Conservation (phyloP, 805 yeast species). For the Saccharomycopsis sp. region DNA sequence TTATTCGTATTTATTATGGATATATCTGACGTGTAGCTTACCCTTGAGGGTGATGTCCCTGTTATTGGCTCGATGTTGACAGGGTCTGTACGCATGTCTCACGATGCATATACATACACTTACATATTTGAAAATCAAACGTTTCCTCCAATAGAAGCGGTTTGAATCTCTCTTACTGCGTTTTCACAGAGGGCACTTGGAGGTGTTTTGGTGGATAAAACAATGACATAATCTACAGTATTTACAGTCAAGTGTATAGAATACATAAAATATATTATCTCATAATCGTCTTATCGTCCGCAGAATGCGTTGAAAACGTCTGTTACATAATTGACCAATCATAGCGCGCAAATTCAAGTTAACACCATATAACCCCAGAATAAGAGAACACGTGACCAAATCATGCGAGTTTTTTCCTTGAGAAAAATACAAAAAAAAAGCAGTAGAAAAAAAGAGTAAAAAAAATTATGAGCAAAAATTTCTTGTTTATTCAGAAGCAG, state of each 20-base stretch:
- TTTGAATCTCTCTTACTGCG: background rate
- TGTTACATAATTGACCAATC: background rate
- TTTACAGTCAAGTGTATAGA: too few species aligned
- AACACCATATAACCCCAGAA: background rate
- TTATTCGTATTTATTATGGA: background rate
- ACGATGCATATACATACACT: background rate
- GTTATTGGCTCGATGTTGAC: too few species aligned
- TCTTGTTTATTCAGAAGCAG: background rate
- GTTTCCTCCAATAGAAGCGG: background rate
- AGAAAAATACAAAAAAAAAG: background rate
- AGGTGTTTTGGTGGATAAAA: too few species aligned
- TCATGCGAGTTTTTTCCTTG: background rate
- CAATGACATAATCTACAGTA: too few species aligned
- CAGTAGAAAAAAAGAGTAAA: background rate
- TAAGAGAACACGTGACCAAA: background rate
- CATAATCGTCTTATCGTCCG: too few species aligned
- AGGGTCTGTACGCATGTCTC: too few species aligned
- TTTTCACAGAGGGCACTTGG: too few species aligned
- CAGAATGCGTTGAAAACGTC: too few species aligned
- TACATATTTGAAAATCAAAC: background rate
- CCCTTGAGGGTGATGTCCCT: too few species aligned
- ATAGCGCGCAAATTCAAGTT: background rate
- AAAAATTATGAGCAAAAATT: conserved; percentile 3
- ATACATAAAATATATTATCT: too few species aligned
- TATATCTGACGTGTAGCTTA: too few species aligned